Evolutionary conservation across 768 basidiomycete species (phyloP), one percentile per base, ranked within the genome.

Genomic region (Rhodosporidiobolus odoratus): DNA sequence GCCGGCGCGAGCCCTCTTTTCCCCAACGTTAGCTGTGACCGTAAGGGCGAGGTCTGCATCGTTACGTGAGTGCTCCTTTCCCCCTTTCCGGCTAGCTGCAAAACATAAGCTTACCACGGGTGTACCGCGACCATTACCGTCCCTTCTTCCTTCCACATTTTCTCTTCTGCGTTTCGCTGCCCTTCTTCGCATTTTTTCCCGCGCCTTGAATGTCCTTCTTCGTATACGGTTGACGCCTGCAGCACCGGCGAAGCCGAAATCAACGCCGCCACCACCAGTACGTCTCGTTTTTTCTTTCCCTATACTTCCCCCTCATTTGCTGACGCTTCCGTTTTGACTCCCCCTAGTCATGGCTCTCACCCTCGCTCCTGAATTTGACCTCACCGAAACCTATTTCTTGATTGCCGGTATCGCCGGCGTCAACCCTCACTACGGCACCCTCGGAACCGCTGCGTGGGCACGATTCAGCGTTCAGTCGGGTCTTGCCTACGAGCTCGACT

Each of bases 351-450:
- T 78, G 40, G 79, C 83, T 0, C 73, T 83, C 61, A 68, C 80
- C 15, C 73, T 79, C 59, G 76, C 80, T 0, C 62, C 77, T 1
- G 35, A 72, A 19, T 83, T 83, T 76, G 75, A 83, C 75, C 77
- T 83, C 59, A 78, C 68, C 0, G 59, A 69, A 38, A 82, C 82
- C 3, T 83, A 83, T 72, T 83, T 82, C 76, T 75, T 83, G 41
- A 74, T 83, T 60, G 80, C 80, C 10, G 83, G 83, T 58, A 80
- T 81, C 52, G 82, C 79, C 4, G 83, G 82, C 2, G 74, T 82
- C 56, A 82, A 78, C 71, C 54, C 54, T 3, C 9, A 53, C 82
- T n/a, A 73, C 4, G 81, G 79, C 3, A 82, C 82, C 1, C 78
- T 81, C 56, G 82, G 80, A 4, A 62, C 75, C 16, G 83, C 81